These are phyloP conservation scores for Elsinoe fawcettii DNA, from an alignment of 2,329 filamentous ascomycete species.

Conservation along the genomic window DNA sequence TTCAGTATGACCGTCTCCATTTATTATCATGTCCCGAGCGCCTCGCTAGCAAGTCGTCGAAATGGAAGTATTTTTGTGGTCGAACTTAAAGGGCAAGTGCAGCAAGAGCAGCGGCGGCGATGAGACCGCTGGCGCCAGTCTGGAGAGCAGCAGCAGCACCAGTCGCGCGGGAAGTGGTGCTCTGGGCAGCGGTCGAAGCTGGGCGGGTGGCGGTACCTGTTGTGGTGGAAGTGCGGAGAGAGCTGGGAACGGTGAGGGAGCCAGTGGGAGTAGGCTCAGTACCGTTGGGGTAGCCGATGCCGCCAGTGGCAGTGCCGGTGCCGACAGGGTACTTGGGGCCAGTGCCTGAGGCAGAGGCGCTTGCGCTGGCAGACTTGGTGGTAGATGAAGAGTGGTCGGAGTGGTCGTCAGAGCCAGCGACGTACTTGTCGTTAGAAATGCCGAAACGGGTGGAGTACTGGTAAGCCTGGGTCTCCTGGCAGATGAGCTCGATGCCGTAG, in stretches of 20 bases:
- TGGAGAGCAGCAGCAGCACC: conserved; percentile 29
- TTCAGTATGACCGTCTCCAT: conserved; percentile 2
- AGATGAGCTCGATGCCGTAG: conserved; percentile 56
- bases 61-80: neutral
- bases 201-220: conserved; percentile 21
- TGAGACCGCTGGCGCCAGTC: conserved; percentile 32
- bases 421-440: conserved; percentile 40
- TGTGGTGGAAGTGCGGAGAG: conserved; percentile 25
- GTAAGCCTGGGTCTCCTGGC: conserved; percentile 52
- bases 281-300: conserved; percentile 19
- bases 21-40: conserved; percentile 4
- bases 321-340: conserved; percentile 16
- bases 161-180: conserved; percentile 23
- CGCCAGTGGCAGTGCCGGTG: conserved; percentile 16
- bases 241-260: conserved; percentile 28
- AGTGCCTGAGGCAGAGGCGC: conserved; percentile 20
- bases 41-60: conserved; percentile 9
- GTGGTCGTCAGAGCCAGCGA: conserved; percentile 21
- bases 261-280: conserved; percentile 27
- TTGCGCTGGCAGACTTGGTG: conserved; percentile 15
- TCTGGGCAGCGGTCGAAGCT: conserved; percentile 22
- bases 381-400: conserved; percentile 19
- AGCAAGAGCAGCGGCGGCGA: conserved; percentile 34
- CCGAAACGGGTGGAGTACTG: conserved; percentile 58
- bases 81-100: conserved; percentile 30